A percentile compares a stretch with the other conserved stretches of the same genome.
Conservation (phyloP, 805 yeast genomes). For the Kodamaea kaohsiungensis region DNA sequence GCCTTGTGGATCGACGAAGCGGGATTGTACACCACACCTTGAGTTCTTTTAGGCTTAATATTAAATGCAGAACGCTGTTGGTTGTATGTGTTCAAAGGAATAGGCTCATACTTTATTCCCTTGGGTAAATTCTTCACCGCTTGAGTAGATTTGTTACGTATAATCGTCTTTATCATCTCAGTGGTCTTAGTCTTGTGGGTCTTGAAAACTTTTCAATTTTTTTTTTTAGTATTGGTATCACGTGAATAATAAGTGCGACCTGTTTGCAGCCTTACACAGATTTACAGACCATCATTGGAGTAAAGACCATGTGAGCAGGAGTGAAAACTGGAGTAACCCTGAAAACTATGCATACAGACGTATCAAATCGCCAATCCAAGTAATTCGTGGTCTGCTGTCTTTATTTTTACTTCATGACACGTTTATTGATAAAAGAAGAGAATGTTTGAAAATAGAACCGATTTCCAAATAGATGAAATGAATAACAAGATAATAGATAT, state of each 20-base stretch:
- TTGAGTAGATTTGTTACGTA: conserved; percentile 11
- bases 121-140: conserved; percentile 22
- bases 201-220: conserved; percentile 3
- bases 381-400: no score
- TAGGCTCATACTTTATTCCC: conserved; percentile 24
- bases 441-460: no score
- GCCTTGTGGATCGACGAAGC: conserved; percentile 49
- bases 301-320: neutral
- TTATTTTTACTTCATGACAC: no score
- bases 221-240: neutral
- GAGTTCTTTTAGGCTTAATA: conserved; percentile 54
- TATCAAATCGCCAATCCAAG: no score
- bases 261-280: neutral
- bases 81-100: conserved; percentile 59
- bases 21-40: conserved; percentile 66
- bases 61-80: conserved; percentile 64
- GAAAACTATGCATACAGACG: no score
- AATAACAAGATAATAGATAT: no score
- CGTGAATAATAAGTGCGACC: neutral
- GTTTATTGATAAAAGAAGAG: no score
- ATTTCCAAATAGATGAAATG: no score
- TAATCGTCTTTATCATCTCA: conserved; percentile 1
- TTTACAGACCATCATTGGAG: neutral
- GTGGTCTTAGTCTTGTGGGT: neutral
- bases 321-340: no score